These are phyloP conservation scores for Aspergillus bridgeri DNA, from an alignment of 495 filamentous ascomycete genomes.

Conservation along the genomic window DNA sequence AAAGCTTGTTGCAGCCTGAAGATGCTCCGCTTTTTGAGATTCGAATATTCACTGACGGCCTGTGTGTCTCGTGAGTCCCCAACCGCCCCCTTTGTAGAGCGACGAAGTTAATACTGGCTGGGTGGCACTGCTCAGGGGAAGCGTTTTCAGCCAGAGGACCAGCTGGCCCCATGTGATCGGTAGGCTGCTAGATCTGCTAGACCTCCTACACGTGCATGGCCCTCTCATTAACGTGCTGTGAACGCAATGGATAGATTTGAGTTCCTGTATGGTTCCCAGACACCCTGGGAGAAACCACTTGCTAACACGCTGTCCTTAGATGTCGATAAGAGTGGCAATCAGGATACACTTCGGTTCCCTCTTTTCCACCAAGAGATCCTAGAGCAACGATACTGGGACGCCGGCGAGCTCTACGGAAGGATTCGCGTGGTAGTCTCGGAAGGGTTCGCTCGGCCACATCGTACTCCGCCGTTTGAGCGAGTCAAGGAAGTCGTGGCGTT, in stretches of 20 bases:
- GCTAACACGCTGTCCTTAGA: constrained; percentile 36
- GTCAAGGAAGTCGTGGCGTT: constrained; percentile 74
- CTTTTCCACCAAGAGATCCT: constrained; percentile 69
- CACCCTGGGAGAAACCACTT: background rate
- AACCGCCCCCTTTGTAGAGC: background rate
- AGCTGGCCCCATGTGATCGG: constrained; percentile 62
- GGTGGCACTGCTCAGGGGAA: constrained; percentile 35
- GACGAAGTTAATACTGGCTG: background rate
- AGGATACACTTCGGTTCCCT: constrained; percentile 67
- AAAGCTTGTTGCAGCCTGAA: constrained; percentile 56
- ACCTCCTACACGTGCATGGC: background rate
- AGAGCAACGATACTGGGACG: constrained; percentile 67
- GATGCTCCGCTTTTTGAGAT: constrained; percentile 64
- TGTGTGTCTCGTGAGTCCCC: constrained; percentile 57
- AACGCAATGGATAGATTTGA: constrained; percentile 13
- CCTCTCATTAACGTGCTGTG: background rate
- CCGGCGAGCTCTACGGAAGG: constrained; percentile 65
- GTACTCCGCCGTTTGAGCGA: constrained; percentile 58
- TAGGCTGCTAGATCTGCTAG: constrained; percentile 20
- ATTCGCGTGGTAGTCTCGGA: constrained; percentile 79
- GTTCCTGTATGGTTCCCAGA: constrained; percentile 12
- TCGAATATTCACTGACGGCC: constrained; percentile 69
- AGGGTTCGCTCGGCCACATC: constrained; percentile 53
- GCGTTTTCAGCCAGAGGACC: constrained; percentile 51
- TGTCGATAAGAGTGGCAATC: constrained; percentile 57